phyloP scores from a whole-genome alignment of 2,329 filamentous ascomycete species.

The Diaporthe velutina region DNA sequence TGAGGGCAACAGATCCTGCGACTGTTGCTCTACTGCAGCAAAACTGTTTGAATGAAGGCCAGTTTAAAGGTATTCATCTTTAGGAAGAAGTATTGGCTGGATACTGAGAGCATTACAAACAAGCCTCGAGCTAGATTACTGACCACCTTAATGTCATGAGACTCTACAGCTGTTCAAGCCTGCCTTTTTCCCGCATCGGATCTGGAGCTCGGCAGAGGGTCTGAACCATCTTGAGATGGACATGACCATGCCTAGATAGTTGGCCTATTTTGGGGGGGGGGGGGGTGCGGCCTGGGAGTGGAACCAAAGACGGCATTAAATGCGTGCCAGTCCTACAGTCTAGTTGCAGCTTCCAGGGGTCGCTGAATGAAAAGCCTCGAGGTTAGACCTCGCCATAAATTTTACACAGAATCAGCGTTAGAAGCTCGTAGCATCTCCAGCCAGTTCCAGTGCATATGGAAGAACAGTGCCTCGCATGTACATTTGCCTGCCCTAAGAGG shows the following conservation, averaged over 20 bases:
- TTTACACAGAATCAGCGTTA: not conserved
- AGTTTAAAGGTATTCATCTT: not conserved
- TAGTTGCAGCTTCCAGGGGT: not conserved
- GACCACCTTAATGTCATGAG: not conserved
- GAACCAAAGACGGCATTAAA: not conserved
- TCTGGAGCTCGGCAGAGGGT: slow-evolving; percentile 30
- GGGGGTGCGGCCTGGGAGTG: not conserved
- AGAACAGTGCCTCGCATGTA: not conserved
- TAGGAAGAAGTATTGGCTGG: not conserved
- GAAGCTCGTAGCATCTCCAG: not conserved
- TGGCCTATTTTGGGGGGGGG: too few species aligned
- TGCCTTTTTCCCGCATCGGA: not conserved
- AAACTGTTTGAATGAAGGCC: not conserved
- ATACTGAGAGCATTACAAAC: not conserved
- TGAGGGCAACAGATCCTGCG: not conserved
- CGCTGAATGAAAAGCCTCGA: not conserved
- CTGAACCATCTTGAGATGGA: slow-evolving; percentile 9
- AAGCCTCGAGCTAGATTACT: not conserved
- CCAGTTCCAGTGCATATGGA: not conserved
- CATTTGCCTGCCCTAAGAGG: not conserved
- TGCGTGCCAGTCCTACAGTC: not conserved
- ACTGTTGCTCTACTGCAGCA: not conserved
- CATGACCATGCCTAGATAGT: not conserved
- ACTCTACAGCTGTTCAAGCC: slow-evolving; percentile 5
- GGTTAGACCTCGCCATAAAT: not conserved